Percentiles rank a stretch among this genome's conserved stretches.
Evolutionary conservation across 192 early-diverging fungal species (phyloP).

Genomic region (Funneliformis geosporum): DNA sequence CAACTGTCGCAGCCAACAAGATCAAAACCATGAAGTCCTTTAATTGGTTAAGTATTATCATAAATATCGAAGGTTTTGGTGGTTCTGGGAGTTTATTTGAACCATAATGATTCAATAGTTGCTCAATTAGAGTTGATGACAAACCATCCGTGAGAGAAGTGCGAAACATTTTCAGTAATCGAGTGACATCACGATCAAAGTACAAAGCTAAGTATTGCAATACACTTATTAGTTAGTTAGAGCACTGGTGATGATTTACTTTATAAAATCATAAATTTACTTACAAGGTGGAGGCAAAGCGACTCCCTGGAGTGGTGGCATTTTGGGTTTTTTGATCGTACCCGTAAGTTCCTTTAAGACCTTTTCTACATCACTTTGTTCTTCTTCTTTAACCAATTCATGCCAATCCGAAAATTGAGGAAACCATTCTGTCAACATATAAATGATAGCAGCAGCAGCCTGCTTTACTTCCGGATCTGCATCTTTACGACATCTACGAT

Average conservation of each 20-base stretch:
- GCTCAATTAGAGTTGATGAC: conserved; percentile 52
- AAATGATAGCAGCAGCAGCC: conserved; percentile 75
- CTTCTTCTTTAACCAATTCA: conserved; percentile 83
- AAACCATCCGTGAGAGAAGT: conserved; percentile 71
- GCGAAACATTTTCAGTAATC: conserved; percentile 83
- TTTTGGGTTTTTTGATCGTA: conserved; percentile 45
- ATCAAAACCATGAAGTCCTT: conserved; percentile 96
- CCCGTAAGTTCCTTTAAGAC: conserved; percentile 66
- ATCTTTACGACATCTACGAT: conserved; percentile 69
- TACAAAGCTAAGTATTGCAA: conserved; percentile 61
- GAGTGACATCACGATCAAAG: conserved; percentile 91
- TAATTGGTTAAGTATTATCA: conserved; percentile 84
- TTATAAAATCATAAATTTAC: not conserved
- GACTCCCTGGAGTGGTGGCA: conserved; percentile 48
- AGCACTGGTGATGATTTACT: not conserved
- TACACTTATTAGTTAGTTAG: not conserved
- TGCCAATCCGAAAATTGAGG: conserved; percentile 88
- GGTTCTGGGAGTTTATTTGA: conserved; percentile 81
- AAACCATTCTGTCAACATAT: conserved; percentile 72
- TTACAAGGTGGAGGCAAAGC: conserved; percentile 64
- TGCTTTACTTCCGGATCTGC: conserved; percentile 71
- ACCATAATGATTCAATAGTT: conserved; percentile 80
- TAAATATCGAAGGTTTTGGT: conserved; percentile 60
- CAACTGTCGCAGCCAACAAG: conserved; percentile 75
- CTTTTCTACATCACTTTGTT: conserved; percentile 73